These are phyloP conservation scores for Entamoeba dispar DNA, from an alignment of 208 protist species.

Conservation along the genomic window DNA sequence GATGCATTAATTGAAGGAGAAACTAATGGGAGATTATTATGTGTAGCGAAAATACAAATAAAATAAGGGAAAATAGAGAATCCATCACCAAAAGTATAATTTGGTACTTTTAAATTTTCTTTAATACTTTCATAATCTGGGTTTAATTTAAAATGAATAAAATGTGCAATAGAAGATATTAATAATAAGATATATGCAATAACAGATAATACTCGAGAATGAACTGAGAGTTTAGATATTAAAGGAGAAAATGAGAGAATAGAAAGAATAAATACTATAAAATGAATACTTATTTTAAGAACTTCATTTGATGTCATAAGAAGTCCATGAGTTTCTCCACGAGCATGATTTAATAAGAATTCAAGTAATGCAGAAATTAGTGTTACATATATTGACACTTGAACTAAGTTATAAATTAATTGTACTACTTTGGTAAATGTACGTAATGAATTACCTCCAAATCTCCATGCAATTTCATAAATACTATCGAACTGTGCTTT, in stretches of 20 bases:
- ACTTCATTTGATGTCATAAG: not conserved
- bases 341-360: not conserved
- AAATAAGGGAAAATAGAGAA: not conserved
- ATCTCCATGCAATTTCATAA: not conserved
- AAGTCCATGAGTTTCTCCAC: not conserved
- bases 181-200: not conserved
- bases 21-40: not conserved
- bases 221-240: not conserved
- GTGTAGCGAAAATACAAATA: not conserved
- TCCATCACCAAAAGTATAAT: not conserved
- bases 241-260: not conserved
- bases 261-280: not conserved
- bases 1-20: not conserved
- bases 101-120: not conserved
- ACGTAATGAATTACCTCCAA: not conserved
- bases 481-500: not conserved
- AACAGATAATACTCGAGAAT: not conserved
- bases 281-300: not conserved
- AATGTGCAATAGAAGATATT: not conserved
- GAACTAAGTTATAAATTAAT: not conserved
- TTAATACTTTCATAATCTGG: not conserved
- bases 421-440: not conserved
- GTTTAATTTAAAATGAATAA: not conserved
- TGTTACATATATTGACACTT: not conserved
- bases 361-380: not conserved